Evolutionary conservation across 73 alveolate genomes (phyloP), one percentile per base, ranked within the genome.

Genomic region (Effrenium voratum): DNA sequence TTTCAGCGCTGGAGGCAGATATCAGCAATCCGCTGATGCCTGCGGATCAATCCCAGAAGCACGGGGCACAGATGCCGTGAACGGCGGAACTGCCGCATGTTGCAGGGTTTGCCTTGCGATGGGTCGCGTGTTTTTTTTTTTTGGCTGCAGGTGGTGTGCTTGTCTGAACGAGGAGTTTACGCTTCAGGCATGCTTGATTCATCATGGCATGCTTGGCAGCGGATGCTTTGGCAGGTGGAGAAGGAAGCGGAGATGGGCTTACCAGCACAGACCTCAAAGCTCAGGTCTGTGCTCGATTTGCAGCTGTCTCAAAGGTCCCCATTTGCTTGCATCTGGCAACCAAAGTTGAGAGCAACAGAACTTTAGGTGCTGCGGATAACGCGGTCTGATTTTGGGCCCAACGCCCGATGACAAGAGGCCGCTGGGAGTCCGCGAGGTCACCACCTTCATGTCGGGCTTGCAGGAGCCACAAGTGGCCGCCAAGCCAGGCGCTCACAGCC

Each of bases 21-120:
- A 90, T 90, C 73, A 90, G 97, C 97, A 90, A 90, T 55, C 97
- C 97, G 30, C 68, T 90, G 55, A 90, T 90, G 97, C 97, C 97
- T 12, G 34, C 72, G 32, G 57, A 22, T 24, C 82, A 79, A 50
- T 90, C 97, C 19, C 82, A 90, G 38, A 90, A 76, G 97, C 87
- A 44, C 0, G 34, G 12, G 59, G 49, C 88, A n/a, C 43, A 70
- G 97, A 44, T n/a, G 2, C 24, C 38, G 86, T 45, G 50, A 10
- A 4, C 30, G 16, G 59, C 40, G 59, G 6, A 43, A 26, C 12
- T 6, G 60, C 16, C 40, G 60, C 60, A 34, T 63, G 77, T 15
- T 30, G 12, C 40, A 15, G 40, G n/a, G 36, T 8, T 63, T 63
- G 36, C 36, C 26, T 63, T 63, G 22, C 77, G 10, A 15, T 30